Base-by-base conservation (phyloP, 495 filamentous ascomycete genomes). In the Hypoxylon fragiforme region DNA sequence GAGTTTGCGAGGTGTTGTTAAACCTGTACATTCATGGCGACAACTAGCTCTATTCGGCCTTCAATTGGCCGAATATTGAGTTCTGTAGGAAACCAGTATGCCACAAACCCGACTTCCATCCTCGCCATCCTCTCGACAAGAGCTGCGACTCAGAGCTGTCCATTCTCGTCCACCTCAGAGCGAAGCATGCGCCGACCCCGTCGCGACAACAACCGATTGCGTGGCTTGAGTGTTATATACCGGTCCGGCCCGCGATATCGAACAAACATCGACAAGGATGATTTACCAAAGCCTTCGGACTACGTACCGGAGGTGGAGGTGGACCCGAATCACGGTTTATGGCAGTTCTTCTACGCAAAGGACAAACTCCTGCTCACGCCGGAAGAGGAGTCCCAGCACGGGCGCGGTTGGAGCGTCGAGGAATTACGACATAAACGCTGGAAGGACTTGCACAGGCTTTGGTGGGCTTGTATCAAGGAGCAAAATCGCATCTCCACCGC, bases 391-490 rank as follows among this genome's bases (percentile, higher is more conserved):
- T 43, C 63, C 12, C 73, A 81, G 28, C 85, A 91, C 69, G 92
- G 94, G 22, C 85, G 94, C 38, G 69, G 80, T 20, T 99, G 95
- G 95, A 81, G 77, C 21, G 84, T 86, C n/a, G 85, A 89, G 73
- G 95, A 99, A 72, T 80, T 99, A 44, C 82, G 91, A 30, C 72
- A 79, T 39, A 95, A 96, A 73, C 87, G 84, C 48, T 99, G 91
- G 91, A 90, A 97, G 35, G 92, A 97, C 70, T 74, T 99, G 39
- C 92, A 97, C 65, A 72, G 72, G 44, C 78, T 99, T 51, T 99
- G 94, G 94, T 97, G 91, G 89, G 84, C 91, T 22, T 99, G 95
- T 68, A 77, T 84, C 54, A 95, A 90, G 76, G 95, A 99, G 72
- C 81, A 88, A 59, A 99, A 99, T 70, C 82, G 88, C 40, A 81